Base-by-base conservation (phyloP, 208 protist species). In the Crithidia thermophila region DNA sequence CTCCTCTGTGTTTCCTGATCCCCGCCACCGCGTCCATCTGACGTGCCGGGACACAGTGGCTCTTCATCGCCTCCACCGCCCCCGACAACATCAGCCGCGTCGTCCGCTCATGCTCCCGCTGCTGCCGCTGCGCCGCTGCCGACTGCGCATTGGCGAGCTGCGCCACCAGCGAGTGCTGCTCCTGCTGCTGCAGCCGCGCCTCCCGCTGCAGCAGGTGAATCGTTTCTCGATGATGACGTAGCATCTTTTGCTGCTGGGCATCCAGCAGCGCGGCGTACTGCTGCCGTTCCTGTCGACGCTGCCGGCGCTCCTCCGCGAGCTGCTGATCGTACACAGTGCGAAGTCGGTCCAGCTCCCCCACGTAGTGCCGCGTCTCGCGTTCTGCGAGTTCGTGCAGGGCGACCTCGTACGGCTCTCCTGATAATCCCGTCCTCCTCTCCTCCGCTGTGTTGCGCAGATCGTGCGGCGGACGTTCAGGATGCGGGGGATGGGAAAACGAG, bases 241-340 rank as follows among this genome's bases (percentile, higher is more conserved):
- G 51, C 61, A 90, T 56, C 16, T 25, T 65, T 5, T 70, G 56
- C 56, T 84, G 72, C 62, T 90, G 84, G 13, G 34, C 30, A 52
- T 84, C 53, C 52, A 95, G 75, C 1, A 87, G 59, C 18, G 82
- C 68, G n/a, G 57, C 65, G 67, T 90, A 93, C 28, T 87, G 84
- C 1, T 40, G 72, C 16, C 73, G 77, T 69, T 95, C 90, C 21
- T 75, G 56, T 30, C 43, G 52, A 10, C 85, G 84, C 58, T 87
- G 71, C 34, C 63, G 39, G 13, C 67, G 39, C 56, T 91, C 87
- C 23, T 87, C 74, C 34, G 84, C 64, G 4, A 85, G 68, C 45
- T 83, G 47, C 10, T 45, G 64, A 21, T 75, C 64, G 69, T 87
- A 82, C 30, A 56, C 30, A 18, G 71, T 68, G 3, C 63, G 75